Evolutionary conservation across 2,329 filamentous ascomycete genomes (phyloP), one percentile per base, ranked within the genome.

Genomic region (Zasmidium angulare): DNA sequence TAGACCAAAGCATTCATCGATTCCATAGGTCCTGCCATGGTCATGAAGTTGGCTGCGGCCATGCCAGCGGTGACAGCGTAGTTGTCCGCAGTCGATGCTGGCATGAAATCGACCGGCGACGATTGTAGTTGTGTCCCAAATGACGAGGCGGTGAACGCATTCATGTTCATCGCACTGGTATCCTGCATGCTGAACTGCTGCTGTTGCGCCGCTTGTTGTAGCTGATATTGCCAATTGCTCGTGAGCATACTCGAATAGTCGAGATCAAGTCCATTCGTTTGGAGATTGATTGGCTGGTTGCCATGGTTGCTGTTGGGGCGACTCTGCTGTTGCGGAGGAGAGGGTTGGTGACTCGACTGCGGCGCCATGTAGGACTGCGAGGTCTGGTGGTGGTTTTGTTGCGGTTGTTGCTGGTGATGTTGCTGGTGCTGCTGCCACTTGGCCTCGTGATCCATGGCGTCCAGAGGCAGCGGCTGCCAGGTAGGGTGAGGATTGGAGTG

Each of bases 71-170:
- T 74, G 46, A 75, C 76, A 20, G 68, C 64, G 66, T 77, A 74
- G 46, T 70, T 73, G 40, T 73, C 76, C 12, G 69, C 68, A 65
- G 76, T 72, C 21, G 65, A 63, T 7, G 63, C 60, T 57, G 78
- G 77, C 71, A 81, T 74, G 68, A 78, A 79, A 56, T 81, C 77
- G 53, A 80, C 73, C 3, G 79, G 77, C 58, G 79, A 81, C 1
- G 75, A 69, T 62, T 80, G 77, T 53, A 81, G 66, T 46, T 74
- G 75, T 19, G 68, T 72, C 55, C 71, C 75, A 60, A 76, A 81
- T 2, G 73, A 69, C 12, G 68, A 59, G 7, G 73, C 65, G 55
- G 69, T 70, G 68, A 76, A 78, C 59, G 74, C 66, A 46, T 66
- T 67, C 58, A 75, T 63, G 59, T 71, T 67, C 69, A 76, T 71